Percentiles rank a stretch among this genome's conserved stretches.
Conservation (phyloP, 129 eudicot species). For the Apium graveolens region DNA sequence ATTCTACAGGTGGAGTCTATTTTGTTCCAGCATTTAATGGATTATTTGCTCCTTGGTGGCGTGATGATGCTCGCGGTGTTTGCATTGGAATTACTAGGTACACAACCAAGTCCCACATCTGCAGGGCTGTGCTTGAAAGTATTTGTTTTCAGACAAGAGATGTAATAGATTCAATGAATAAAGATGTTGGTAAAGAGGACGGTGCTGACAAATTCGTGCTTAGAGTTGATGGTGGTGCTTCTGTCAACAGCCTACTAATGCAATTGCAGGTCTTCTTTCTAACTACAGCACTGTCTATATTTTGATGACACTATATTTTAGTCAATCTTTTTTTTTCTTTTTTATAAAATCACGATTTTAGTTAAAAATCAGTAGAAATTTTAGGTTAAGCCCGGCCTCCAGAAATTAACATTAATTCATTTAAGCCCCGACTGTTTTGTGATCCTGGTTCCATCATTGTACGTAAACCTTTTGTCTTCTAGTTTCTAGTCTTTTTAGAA, state of each 20-base stretch:
- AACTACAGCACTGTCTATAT: too few species aligned
- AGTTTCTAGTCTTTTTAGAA: too few species aligned
- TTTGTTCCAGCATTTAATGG: conserved; percentile 97
- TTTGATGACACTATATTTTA: not conserved
- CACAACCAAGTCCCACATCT: conserved; percentile 79
- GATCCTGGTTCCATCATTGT: too few species aligned
- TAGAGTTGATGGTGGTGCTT: conserved; percentile 93
- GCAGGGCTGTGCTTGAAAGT: conserved; percentile 94
- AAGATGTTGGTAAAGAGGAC: conserved; percentile 68
- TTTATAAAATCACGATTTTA: too few species aligned
- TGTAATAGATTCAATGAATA: conserved; percentile 93
- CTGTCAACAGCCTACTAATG: conserved; percentile 72
- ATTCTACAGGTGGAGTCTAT: conserved; percentile 78
- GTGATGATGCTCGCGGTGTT: conserved; percentile 98
- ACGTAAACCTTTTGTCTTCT: not conserved
- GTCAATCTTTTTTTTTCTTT: too few species aligned
- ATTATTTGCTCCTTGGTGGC: conserved; percentile 98
- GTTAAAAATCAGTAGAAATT: too few species aligned
- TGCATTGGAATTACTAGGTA: conserved; percentile 85
- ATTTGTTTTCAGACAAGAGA: conserved; percentile 97
- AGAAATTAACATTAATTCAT: too few species aligned
- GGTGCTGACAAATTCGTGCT: conserved; percentile 57
- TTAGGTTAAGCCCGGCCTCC: too few species aligned
- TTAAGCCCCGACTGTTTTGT: too few species aligned
- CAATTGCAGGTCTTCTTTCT: conserved; percentile 69